Evolutionary conservation across 2,329 filamentous ascomycete genomes (phyloP), one percentile per base, ranked within the genome.

Genomic region (Cadophora luteo-olivacea): DNA sequence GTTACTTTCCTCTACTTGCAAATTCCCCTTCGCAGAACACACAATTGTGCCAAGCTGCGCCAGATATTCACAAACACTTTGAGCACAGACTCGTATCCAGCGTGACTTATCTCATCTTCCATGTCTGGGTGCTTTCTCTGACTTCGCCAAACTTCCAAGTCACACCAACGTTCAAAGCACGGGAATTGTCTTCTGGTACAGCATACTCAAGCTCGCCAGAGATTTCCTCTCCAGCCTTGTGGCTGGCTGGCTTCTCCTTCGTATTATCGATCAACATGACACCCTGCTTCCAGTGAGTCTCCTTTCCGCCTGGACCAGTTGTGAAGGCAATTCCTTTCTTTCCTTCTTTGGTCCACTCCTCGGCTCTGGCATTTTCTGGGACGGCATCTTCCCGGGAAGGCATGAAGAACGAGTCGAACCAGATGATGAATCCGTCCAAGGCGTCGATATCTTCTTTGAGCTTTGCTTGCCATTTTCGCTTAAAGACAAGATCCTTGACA

Each of bases 361-460:
- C 83, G 0, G 89, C 87, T 62, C 88, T 87, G n/a, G 83, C 82
- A 69, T 85, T 80, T 36, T 84, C 80, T 9, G 82, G 82, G 58
- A 87, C 77, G 33, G 76, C 74, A 61, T 81, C 79, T 45, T 84
- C 81, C 45, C 85, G 82, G 0, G 86, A 86, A 11, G 89, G 88
- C 72, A 91, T 87, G 81, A 97, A 97, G 83, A 96, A 96, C 29
- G 91, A 95, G 79, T 98, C 95, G 78, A 97, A 97, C 93, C 94
- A 97, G 73, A 97, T 86, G 16, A 93, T 85, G 79, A 94, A 97
- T 4, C 93, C 95, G 77, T 97, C 93, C n/a, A 97, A 82, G 1
- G 84, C 82, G 69, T 92, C 88, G 66, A 91, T 83, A 69, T 91
- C 86, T 55, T 85, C 81, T 0, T 83, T 85, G 6, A 96, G 77